Base-by-base conservation (phyloP, 2,329 filamentous ascomycete species). In the Emergomyces orientalis region DNA sequence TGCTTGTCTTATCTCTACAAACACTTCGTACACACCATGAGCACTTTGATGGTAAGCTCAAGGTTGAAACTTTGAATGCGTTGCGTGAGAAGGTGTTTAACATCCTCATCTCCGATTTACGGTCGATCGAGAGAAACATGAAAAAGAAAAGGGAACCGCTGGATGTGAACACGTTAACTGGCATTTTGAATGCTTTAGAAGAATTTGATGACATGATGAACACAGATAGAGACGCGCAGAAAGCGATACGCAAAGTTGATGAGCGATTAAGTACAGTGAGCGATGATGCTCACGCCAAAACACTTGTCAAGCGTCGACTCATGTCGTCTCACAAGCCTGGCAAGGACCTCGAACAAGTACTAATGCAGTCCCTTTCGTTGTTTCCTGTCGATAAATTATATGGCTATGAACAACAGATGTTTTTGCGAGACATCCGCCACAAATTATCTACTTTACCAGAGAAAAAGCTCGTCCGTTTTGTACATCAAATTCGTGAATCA, bases 141-240 rank as follows among this genome's bases (percentile, higher is more conserved):
- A 72, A 71, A 63, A 75, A 75, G 65, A n/a, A 43, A 13, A 37
- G 57, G 7, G 68, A 75, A 27, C 67, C 71, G 43, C 49, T 73
- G 39, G 68, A 73, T 60, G 69, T 73, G 32, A 72, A 39, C 11
- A 58, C 14, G 2, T 54, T 77, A 19, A 73, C 73, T 34, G 75
- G 75, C 60, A 72, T 71, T 13, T 69, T 77, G 30, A 73, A 74
- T 68, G 70, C 73, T 14, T 65, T 77, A 49, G 75, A 77, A 61
- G 72, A 76, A 45, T 76, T 78, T 63, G 73, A 75, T 63, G 75
- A 77, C 59, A 64, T 77, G 22, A 69, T 71, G 6, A 67, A 66
- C 25, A 70, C 71, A 43, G 72, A 73, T 62, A 67, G 68, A 19
- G 73, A 76, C 34, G 72, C 73, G 13, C 72, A 71, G 17, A 74